Evolutionary conservation across 225 moss, liverwort and hornwort species (phyloP), one percentile per base, ranked within the genome.

Genomic region (Antitrichia curtipendula): DNA sequence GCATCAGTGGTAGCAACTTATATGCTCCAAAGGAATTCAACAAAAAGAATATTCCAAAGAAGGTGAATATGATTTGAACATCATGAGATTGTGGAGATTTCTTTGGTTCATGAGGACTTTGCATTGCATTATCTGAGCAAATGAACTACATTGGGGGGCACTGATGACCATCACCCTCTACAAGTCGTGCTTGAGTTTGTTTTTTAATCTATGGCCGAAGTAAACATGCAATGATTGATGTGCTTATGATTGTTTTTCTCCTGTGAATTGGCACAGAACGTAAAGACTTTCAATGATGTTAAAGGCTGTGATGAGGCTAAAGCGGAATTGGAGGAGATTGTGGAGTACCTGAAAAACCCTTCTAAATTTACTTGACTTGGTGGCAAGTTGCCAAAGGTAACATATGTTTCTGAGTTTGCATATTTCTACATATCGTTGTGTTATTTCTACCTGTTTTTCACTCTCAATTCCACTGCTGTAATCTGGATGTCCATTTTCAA

Each of bases 241-340:
- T 81, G n/a, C 76, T 81, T 16, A 80, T 81, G 75, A 49, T 82
- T 79, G 28, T 66, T 65, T 90, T 84, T 91, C 84, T 41, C n/a
- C 64, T 85, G 17, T 87, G 34, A 82, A 80, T 71, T 86, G 88
- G 17, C 58, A 52, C 93, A 98, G 99, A 99, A 97, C 85, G 94
- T 95, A 50, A 99, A 97, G 86, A 99, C 99, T 17, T 99, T 99
- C 89, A 97, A 97, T 87, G 99, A 99, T 89, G 99, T 99, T 50
- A 99, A 97, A 93, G 99, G 99, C 40, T 99, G 99, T 89, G 99
- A 99, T 86, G 99, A 99, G 90, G 99, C 99, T 40, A 99, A 99
- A 91, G 94, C 95, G 89, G 99, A 99, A 90, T 91, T 99, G 90
- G 99, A 99, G 91, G 99, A 99, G 92, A 99, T 99, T 77, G 99